Base-by-base conservation (phyloP, 805 yeast genomes). In the Yarrowia sp. region DNA sequence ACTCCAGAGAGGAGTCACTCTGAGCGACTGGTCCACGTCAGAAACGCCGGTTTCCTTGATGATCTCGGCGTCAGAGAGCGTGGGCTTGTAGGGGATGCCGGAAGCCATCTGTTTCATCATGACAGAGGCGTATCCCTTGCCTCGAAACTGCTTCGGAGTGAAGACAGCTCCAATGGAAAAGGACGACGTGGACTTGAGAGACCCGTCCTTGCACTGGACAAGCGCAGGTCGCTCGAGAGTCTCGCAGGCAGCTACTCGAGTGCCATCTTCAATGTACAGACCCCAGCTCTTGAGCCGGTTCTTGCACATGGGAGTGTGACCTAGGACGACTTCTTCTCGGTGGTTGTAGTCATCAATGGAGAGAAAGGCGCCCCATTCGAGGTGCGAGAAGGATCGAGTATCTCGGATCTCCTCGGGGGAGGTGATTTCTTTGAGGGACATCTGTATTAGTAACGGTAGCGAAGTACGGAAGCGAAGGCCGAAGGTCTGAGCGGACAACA, bases 1-100 rank as follows among this genome's bases (percentile, higher is more conserved):
- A 70, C 94, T 88, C 81, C 90, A 91, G 64, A 91, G 80, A 47
- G 80, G 79, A 43, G 82, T 75, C 15, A 82, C 74, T 24, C 75
- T 69, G 20, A 77, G 73, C 10, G 73, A 70, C 40, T 68, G 42
- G 44, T 70, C 72, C 10, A 68, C 70, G 9, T 52, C 60, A 20
- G 34, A 50, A 53, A 69, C 43, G 12, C 70, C 66, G 10, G 66
- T 47, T 9, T 55, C 44, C 46, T 61, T 61, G 46, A 61, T 46
- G 38, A 61, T 36, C 24, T 61, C 66, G 3, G 43, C 56, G 10
- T 52, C 64, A 30, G n/a, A 42, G 3, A 67, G 38, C n/a, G 53
- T 20, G 14, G 66, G 66, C 34, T 20, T 39, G 55, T 15, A 46
- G 17, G 66, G 55, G n/a, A 36, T 19, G 5, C 55, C 66, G n/a